Percentiles rank a stretch among this genome's conserved stretches.
Evolutionary conservation across 78 protist species (phyloP).

Genomic region (Dictyostelium firmibasis): DNA sequence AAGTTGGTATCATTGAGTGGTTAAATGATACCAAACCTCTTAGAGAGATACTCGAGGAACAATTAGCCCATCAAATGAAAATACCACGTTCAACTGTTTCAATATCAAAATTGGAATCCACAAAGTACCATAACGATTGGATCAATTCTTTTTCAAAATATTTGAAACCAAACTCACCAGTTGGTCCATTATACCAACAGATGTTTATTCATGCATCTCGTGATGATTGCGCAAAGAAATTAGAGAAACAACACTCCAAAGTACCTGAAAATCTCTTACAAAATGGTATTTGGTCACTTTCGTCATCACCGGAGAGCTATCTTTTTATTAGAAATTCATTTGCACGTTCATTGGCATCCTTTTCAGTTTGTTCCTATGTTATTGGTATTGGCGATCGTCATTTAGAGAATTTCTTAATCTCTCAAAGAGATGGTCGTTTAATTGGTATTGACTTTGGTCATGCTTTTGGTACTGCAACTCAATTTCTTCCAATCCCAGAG

Average conservation of each 20-base stretch:
- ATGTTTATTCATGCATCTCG: slow-evolving; percentile 59
- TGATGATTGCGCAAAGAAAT: slow-evolving; percentile 34
- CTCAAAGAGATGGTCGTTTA: slow-evolving; percentile 78
- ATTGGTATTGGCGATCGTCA: slow-evolving; percentile 97
- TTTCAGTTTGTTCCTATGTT: slow-evolving; percentile 83
- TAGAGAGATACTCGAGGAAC: slow-evolving; percentile 69
- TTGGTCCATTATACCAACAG: slow-evolving; percentile 69
- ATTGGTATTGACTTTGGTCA: slow-evolving; percentile 98
- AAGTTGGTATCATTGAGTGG: slow-evolving; percentile 96
- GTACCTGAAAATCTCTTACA: slow-evolving; percentile 67
- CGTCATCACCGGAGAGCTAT: slow-evolving; percentile 80
- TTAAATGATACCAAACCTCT: slow-evolving; percentile 83
- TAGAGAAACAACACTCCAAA: slow-evolving; percentile 20
- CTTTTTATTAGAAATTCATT: slow-evolving; percentile 75
- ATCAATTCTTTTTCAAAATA: slow-evolving; percentile 44
- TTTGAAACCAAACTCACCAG: slow-evolving; percentile 9
- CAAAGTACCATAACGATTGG: slow-evolving; percentile 76
- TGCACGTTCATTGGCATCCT: slow-evolving; percentile 84
- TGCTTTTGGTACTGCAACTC: slow-evolving; percentile 96
- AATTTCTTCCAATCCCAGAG: slow-evolving; percentile 94
- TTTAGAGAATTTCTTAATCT: slow-evolving; percentile 90
- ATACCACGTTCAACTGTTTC: slow-evolving; percentile 34
- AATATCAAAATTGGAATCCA: slow-evolving; percentile 48
- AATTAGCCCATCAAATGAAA: slow-evolving; percentile 43
- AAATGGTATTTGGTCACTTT: slow-evolving; percentile 60